phyloP scores from a whole-genome alignment of 768 basidiomycete species.

The Lactifluus echinatus region DNA sequence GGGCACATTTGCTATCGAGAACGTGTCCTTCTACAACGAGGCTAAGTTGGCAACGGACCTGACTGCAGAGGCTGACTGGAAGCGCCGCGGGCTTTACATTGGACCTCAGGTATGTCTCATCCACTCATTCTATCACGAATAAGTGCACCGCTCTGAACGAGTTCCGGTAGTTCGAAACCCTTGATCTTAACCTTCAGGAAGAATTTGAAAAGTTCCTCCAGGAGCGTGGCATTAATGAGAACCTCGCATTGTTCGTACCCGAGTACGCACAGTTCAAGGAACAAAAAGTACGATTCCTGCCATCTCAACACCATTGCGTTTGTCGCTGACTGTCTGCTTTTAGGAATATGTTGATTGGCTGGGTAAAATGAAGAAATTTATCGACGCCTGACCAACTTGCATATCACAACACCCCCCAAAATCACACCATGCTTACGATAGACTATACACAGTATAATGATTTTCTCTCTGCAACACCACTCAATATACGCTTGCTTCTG shows the following conservation, averaged over 20 bases:
- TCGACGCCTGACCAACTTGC: conserved; percentile 43
- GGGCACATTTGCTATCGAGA: conserved; percentile 78
- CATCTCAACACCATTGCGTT: not conserved
- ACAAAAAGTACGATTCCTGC: conserved; percentile 58
- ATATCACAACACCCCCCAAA: not conserved
- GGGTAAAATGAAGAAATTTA: conserved; percentile 68
- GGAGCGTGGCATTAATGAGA: conserved; percentile 84
- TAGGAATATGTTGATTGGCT: conserved; percentile 94
- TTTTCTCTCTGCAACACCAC: not conserved
- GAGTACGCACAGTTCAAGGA: conserved; percentile 88
- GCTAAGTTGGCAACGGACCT: conserved; percentile 61
- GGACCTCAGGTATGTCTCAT: conserved; percentile 64
- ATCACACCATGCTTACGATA: conserved; percentile 4
- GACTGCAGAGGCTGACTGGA: conserved; percentile 90
- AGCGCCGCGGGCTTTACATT: conserved; percentile 82
- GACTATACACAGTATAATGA: conserved; percentile 8
- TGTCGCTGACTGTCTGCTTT: not conserved
- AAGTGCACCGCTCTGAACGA: not conserved
- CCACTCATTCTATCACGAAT: not conserved
- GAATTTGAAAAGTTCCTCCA: conserved; percentile 85
- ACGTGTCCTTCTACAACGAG: conserved; percentile 79
- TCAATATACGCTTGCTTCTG: conserved; percentile 1
- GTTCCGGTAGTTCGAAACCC: conserved; percentile 65
- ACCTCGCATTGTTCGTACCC: conserved; percentile 76
- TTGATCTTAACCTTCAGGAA: conserved; percentile 81